Evolutionary conservation across 2,329 filamentous ascomycete species (phyloP).

Genomic region (Pseudogymnoascus sp.): DNA sequence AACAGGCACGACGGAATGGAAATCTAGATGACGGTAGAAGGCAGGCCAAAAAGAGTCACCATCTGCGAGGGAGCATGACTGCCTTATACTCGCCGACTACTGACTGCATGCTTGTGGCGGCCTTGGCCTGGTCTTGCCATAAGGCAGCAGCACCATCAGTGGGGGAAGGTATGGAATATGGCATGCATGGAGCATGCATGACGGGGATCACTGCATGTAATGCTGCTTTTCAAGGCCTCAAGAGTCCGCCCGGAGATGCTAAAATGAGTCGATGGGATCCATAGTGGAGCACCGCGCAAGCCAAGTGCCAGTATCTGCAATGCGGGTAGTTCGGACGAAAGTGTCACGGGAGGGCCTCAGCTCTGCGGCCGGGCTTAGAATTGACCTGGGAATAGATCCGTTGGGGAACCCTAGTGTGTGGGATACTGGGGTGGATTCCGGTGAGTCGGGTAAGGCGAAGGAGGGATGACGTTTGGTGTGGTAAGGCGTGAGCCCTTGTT

Average conservation of each 20-base stretch:
- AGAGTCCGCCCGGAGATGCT: background rate
- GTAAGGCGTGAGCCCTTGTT: background rate
- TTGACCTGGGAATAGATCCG: background rate
- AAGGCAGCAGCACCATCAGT: slow-evolving; percentile 4
- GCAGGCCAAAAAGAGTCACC: slow-evolving; percentile 2
- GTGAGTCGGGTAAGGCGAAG: background rate
- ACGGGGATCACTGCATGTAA: slow-evolving; percentile 1
- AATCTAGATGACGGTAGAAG: slow-evolving; percentile 7
- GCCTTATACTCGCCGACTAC: slow-evolving; percentile 6
- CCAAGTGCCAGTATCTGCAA: background rate
- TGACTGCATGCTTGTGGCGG: background rate
- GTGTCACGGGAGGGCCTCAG: slow-evolving; percentile 4
- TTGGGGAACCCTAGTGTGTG: background rate
- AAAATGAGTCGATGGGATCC: slow-evolving; percentile 1
- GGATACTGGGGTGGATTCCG: background rate
- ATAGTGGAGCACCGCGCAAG: background rate
- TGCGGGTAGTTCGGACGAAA: slow-evolving; percentile 5
- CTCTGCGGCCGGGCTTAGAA: slow-evolving; percentile 1
- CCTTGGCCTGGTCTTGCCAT: slow-evolving; percentile 1
- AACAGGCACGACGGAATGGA: slow-evolving; percentile 6
- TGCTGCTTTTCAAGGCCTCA: background rate
- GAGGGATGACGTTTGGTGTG: background rate
- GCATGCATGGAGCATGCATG: slow-evolving; percentile 1
- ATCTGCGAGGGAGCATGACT: slow-evolving; percentile 6
- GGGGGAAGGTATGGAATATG: slow-evolving; percentile 3